Percentiles rank a stretch among this genome's conserved stretches.
Conservation (phyloP, 208 protist genomes). For the Acanthamoeba divionensis region DNA sequence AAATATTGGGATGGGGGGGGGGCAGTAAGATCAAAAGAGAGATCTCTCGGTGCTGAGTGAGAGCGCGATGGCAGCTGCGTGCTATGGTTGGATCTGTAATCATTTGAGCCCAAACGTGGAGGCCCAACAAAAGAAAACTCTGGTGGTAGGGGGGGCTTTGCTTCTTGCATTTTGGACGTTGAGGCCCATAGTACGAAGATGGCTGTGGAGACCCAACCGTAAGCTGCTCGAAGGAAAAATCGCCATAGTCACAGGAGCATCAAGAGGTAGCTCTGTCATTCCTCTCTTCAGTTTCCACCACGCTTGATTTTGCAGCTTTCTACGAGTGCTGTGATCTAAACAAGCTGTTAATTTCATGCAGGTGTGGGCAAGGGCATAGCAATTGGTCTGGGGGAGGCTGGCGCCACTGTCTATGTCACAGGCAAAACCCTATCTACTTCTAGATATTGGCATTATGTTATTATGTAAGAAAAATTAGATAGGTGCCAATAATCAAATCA, state of each 20-base stretch:
- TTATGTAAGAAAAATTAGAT: background rate
- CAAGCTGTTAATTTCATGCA: background rate
- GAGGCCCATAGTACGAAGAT: background rate
- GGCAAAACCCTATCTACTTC: no score
- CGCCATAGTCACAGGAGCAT: background rate
- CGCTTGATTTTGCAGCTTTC: background rate
- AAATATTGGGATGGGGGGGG: no score
- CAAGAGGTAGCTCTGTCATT: background rate
- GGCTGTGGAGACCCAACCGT: background rate
- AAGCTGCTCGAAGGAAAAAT: background rate
- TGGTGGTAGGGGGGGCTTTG: no score
- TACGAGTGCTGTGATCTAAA: background rate
- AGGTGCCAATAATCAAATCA: background rate
- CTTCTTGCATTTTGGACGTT: no score
- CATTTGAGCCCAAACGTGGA: no score
- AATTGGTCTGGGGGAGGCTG: background rate
- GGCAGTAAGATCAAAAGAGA: no score
- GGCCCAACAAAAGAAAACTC: no score
- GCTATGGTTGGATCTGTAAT: no score
- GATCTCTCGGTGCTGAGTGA: no score
- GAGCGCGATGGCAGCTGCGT: no score
- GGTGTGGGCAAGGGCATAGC: constrained; percentile 9
- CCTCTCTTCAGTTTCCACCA: background rate
- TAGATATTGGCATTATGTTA: background rate
- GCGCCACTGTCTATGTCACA: background rate